Conservation (phyloP, 352 stramenopile species). For the Pilasporangium apinafurcum region DNA sequence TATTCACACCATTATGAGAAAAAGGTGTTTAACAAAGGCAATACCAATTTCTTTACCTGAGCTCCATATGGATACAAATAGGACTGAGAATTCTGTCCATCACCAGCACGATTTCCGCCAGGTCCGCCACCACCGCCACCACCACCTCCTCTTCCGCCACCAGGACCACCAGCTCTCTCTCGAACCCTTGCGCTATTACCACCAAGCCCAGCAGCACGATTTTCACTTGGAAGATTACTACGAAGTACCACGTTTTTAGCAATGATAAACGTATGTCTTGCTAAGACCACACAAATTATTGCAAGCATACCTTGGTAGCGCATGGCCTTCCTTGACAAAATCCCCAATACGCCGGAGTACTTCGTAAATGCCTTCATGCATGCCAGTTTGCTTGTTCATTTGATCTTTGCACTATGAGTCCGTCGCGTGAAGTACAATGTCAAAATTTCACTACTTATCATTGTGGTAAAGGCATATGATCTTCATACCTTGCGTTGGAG, state of each 20-base stretch:
- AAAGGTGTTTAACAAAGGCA: background rate
- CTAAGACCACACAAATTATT: background rate
- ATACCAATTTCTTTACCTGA: constrained; percentile 19
- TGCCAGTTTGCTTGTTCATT: constrained; percentile 80
- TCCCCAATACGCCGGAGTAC: constrained; percentile 75
- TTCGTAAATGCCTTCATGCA: constrained; percentile 85
- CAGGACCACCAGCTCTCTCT: constrained; percentile 15
- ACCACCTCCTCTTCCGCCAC: constrained; percentile 35
- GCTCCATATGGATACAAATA: constrained; percentile 78
- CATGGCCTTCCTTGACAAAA: constrained; percentile 71
- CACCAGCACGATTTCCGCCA: constrained; percentile 23
- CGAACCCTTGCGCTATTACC: constrained; percentile 52
- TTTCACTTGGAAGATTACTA: constrained; percentile 83
- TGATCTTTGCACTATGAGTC: constrained; percentile 84
- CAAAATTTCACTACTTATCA: constrained; percentile 3
- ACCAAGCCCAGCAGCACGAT: constrained; percentile 68
- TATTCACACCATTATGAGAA: background rate
- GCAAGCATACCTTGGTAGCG: constrained; percentile 40
- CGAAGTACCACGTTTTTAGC: background rate
- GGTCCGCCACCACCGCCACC: constrained; percentile 22
- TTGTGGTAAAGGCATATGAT: background rate
- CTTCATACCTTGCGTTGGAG: constrained; percentile 63
- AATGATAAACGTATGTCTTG: background rate
- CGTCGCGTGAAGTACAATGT: background rate
- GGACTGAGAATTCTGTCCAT: constrained; percentile 67